phyloP scores from a whole-genome alignment of 2,329 filamentous ascomycete species.

The Zymoseptoria brevis region DNA sequence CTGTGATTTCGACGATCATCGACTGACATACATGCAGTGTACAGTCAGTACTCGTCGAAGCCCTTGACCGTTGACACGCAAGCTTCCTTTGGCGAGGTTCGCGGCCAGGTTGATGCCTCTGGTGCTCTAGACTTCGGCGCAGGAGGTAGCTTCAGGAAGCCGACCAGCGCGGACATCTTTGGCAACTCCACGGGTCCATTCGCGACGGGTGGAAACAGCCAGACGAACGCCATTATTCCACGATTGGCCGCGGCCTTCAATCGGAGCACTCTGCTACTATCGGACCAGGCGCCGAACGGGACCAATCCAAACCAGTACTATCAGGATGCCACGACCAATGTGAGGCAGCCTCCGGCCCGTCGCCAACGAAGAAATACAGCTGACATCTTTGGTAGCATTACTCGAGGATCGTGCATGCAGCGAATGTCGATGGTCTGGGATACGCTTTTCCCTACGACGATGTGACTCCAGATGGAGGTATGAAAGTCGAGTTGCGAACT shows the following conservation, averaged over 20 bases:
- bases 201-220: constrained; percentile 35
- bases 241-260: constrained; percentile 71
- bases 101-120: constrained; percentile 34
- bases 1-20: not conserved
- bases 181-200: constrained; percentile 59
- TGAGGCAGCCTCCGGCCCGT: constrained; percentile 10
- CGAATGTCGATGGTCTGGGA: constrained; percentile 50
- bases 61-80: constrained; percentile 58
- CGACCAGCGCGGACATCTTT: constrained; percentile 57
- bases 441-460: constrained; percentile 65
- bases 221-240: constrained; percentile 55
- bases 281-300: constrained; percentile 31
- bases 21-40: constrained; percentile 31
- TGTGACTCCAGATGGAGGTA: constrained; percentile 50
- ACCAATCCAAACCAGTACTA: constrained; percentile 25
- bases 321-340: constrained; percentile 23
- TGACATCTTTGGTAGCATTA: constrained; percentile 23
- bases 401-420: constrained; percentile 27
- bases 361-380: constrained; percentile 1
- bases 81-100: constrained; percentile 43
- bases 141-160: constrained; percentile 46
- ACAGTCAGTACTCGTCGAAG: constrained; percentile 38
- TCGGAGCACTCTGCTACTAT: constrained; percentile 56
- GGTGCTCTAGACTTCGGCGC: constrained; percentile 40
- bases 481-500: constrained; percentile 28